Conservation (phyloP, 1,284 basidiomycete species). For the Cystobasidiaceae sp. region DNA sequence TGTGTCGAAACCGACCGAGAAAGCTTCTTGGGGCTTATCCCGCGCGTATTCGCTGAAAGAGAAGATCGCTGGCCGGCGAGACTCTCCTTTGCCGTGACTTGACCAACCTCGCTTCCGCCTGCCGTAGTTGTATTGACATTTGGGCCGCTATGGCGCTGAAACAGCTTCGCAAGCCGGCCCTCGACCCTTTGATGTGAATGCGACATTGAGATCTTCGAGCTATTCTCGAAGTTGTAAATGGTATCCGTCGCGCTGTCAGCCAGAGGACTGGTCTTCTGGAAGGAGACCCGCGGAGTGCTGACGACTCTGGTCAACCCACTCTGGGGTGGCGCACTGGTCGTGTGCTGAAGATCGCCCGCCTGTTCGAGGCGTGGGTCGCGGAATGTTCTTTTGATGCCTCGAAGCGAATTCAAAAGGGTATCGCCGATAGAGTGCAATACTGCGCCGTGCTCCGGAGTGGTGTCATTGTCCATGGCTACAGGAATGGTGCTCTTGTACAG, state of each 20-base stretch:
- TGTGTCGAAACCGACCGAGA: not conserved
- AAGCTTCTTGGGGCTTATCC: not conserved
- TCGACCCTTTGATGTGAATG: slow-evolving; percentile 14
- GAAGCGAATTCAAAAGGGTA: not conserved
- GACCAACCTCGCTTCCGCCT: not conserved
- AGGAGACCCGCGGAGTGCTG: not conserved
- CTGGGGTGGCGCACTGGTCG: not conserved
- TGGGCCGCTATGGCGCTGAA: not conserved
- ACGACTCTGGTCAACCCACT: not conserved
- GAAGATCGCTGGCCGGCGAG: not conserved
- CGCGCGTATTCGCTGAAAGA: not conserved
- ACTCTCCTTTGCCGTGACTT: not conserved
- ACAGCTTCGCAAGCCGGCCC: slow-evolving; percentile 6
- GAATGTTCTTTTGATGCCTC: not conserved
- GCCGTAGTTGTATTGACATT: not conserved
- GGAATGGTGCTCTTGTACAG: slow-evolving; percentile 24
- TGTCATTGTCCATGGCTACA: not conserved
- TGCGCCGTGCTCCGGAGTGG: not conserved
- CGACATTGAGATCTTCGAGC: not conserved
- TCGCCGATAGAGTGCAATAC: not conserved
- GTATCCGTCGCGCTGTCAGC: not conserved
- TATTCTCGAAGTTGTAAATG: not conserved
- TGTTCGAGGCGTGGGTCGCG: not conserved
- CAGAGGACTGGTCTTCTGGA: not conserved
- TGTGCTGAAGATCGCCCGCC: not conserved